Base-by-base conservation (phyloP, 169 alveolate genomes). In the Plasmodium chabaudi region DNA sequence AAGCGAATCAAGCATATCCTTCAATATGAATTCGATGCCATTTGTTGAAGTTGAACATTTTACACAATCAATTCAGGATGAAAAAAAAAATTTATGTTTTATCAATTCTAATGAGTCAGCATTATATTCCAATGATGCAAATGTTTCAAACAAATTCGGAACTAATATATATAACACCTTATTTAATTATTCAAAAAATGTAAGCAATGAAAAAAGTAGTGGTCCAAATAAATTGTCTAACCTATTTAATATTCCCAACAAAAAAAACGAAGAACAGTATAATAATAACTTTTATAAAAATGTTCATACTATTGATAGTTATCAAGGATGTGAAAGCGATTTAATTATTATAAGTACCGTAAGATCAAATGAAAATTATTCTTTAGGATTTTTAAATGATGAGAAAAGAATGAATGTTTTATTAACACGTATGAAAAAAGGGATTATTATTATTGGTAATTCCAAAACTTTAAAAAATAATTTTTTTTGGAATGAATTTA, bases 241-340 rank as follows among this genome's bases (percentile, higher is more conserved):
- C 3, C 61, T 65, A 56, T 47, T 55, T 12, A 75, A 63, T 21
- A 57, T 4, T 49, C 19, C 17, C 25, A 51, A 55, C 39, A n/a
- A 10, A 7, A 9, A 47, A 17, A 51, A 65, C 6, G 34, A n/a
- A 7, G 75, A 63, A 47, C 23, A 53, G 53, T 56, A 55, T 65
- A 12, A 19, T 17, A 15, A 65, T 25, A 15, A 12, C 39, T 23
- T 79, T 13, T 51, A 65, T 34, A 65, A 69, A 51, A 79, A 64
- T 79, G 89, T 79, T 19, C 79, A 79, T 25, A 79, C 89, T 15
- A 79, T 79, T 65, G 89, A 79, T 59, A 79, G 89, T 55, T 79
- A 79, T 59, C 89, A 79, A 59, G 89, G 89, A 10, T 79, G 89
- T 25, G 89, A 79, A 79, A 79, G 67, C 12, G 82, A 79, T 23